A percentile compares a stretch with the other conserved stretches of the same genome.
These are phyloP conservation scores for Malus fusca DNA, from an alignment of 306 rosid genomes.

Conservation along the genomic window DNA sequence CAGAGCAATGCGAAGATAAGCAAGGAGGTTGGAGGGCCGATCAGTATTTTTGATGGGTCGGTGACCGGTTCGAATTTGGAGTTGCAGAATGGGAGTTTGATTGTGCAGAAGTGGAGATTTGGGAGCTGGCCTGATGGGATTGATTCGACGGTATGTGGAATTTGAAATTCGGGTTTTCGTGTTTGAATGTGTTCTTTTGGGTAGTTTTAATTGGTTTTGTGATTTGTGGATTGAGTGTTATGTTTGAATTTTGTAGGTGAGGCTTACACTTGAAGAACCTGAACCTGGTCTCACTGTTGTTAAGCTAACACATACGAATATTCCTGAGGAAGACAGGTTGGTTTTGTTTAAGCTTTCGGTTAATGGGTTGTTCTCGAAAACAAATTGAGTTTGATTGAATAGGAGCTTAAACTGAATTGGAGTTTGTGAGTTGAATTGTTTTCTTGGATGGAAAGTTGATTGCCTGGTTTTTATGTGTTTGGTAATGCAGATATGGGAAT, in stretches of 20 bases:
- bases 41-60: conserved; percentile 79
- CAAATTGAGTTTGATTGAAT: not conserved
- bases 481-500: conserved; percentile 71
- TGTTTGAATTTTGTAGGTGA: conserved; percentile 50
- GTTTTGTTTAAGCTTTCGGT: conserved; percentile 1
- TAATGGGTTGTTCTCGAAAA: not conserved
- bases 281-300: conserved; percentile 72
- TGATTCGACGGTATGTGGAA: conserved; percentile 45
- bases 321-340: conserved; percentile 93
- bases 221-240: not conserved
- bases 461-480: not conserved
- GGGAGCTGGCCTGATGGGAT: conserved; percentile 87
- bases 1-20: conserved; percentile 88
- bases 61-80: conserved; percentile 76
- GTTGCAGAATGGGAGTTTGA: conserved; percentile 71
- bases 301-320: conserved; percentile 67
- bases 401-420: not conserved
- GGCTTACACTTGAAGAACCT: conserved; percentile 73
- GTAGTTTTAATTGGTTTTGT: not conserved
- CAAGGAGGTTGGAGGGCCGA: conserved; percentile 85
- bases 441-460: not conserved
- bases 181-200: not conserved
- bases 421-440: not conserved
- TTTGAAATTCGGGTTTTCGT: not conserved
- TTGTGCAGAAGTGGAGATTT: conserved; percentile 85